Conservation (phyloP, 2,329 filamentous ascomycete genomes). For the Fusarium dlaminii region DNA sequence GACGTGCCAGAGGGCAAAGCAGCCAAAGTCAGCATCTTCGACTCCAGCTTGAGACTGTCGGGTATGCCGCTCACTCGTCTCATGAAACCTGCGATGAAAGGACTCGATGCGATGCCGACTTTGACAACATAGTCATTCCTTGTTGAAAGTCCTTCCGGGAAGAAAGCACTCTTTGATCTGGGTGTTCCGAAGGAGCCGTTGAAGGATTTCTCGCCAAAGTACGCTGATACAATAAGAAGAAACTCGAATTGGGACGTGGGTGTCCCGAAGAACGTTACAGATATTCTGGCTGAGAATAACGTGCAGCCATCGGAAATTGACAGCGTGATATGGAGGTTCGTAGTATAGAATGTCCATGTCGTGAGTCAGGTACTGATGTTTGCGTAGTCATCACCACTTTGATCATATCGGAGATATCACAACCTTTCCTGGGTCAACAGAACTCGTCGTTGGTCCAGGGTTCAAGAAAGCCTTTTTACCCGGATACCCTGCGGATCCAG, state of each 20-base stretch:
- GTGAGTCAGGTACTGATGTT: background rate
- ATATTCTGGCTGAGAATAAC: constrained; percentile 1
- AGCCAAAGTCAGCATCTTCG: constrained; percentile 20
- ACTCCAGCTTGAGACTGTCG: constrained; percentile 6
- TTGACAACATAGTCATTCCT: constrained; percentile 19
- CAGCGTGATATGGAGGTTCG: constrained; percentile 29
- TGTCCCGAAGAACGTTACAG: constrained; percentile 15
- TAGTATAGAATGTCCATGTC: fast-evolving
- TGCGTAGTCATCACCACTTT: constrained; percentile 13
- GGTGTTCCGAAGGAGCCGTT: constrained; percentile 13
- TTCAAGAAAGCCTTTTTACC: constrained; percentile 26
- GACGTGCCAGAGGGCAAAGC: background rate
- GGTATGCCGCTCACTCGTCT: background rate
- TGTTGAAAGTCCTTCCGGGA: constrained; percentile 1
- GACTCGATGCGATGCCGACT: background rate
- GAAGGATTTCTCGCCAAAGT: background rate
- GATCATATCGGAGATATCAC: constrained; percentile 27
- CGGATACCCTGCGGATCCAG: constrained; percentile 4
- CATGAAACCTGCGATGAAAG: background rate
- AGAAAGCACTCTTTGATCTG: constrained; percentile 19
- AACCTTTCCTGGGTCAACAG: constrained; percentile 16
- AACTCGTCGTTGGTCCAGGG: constrained; percentile 20
- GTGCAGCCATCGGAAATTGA: background rate
- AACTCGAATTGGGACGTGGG: background rate
- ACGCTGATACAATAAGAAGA: background rate